phyloP scores from a whole-genome alignment of 495 filamentous ascomycete genomes.

The Hypoxylon rickii region DNA sequence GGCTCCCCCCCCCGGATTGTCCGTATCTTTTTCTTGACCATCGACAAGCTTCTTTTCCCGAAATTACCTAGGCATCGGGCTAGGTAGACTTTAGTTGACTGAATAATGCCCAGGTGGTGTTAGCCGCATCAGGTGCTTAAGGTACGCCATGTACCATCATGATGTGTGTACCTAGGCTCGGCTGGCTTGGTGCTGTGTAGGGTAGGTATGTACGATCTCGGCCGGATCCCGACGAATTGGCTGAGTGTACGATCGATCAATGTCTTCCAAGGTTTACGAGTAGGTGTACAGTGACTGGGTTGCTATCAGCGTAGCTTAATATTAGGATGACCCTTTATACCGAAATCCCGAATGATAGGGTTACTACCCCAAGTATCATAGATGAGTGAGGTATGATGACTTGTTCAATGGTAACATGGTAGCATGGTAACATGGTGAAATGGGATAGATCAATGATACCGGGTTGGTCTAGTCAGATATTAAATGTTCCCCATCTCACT shows the following conservation, averaged over 20 bases:
- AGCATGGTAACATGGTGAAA: no score
- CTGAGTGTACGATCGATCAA: neutral
- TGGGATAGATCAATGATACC: no score
- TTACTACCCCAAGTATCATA: no score
- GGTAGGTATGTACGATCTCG: no score
- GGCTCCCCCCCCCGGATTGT: neutral
- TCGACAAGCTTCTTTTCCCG: neutral
- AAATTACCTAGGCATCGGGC: no score
- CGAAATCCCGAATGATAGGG: conserved; percentile 24
- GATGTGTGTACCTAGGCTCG: no score
- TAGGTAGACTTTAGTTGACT: neutral
- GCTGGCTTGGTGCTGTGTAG: no score
- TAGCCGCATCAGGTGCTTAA: neutral
- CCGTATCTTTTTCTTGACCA: neutral
- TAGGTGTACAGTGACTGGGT: no score
- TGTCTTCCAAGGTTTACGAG: neutral
- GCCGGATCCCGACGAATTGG: neutral
- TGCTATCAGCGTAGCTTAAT: no score
- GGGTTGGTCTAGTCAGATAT: no score
- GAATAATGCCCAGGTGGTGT: neutral
- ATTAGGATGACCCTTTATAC: conserved; percentile 6
- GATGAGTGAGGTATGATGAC: conserved; percentile 14
- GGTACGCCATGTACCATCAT: no score
- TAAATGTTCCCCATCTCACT: neutral
- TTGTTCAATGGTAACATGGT: conserved; percentile 13